These are phyloP conservation scores for Serpula lacrymans DNA, from an alignment of 768 basidiomycete genomes.

Conservation along the genomic window DNA sequence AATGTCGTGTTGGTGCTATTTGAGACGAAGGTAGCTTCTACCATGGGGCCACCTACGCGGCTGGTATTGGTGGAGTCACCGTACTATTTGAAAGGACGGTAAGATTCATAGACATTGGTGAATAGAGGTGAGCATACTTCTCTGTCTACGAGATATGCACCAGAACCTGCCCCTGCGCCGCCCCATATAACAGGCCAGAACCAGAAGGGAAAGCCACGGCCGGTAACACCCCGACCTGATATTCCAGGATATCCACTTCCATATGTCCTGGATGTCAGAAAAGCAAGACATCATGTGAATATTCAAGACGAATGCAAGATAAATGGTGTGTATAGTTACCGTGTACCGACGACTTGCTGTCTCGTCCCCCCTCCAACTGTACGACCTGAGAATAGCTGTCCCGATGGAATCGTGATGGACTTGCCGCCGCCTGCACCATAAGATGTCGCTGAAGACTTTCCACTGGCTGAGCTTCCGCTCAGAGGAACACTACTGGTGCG, in stretches of 20 bases:
- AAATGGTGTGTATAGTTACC: constrained; percentile 28
- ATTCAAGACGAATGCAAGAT: neutral
- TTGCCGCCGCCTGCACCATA: constrained; percentile 33
- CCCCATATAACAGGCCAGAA: constrained; percentile 65
- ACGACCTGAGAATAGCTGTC: constrained; percentile 46
- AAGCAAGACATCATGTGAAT: neutral
- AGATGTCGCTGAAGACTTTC: constrained; percentile 23
- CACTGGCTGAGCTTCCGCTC: constrained; percentile 13
- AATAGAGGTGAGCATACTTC: constrained; percentile 35
- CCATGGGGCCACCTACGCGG: constrained; percentile 47
- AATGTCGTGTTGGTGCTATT: constrained; percentile 38
- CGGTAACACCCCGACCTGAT: constrained; percentile 40
- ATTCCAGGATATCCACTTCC: constrained; percentile 64
- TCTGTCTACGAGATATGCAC: constrained; percentile 32
- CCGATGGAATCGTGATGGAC: constrained; percentile 35
- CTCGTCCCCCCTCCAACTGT: constrained; percentile 51
- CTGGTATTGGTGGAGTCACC: constrained; percentile 41
- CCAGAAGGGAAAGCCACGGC: constrained; percentile 57
- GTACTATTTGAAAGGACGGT: constrained; percentile 34
- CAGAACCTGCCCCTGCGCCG: constrained; percentile 20
- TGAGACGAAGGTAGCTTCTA: constrained; percentile 38
- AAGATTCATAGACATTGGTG: constrained; percentile 7
- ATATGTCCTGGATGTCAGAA: constrained; percentile 41
- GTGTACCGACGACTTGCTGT: constrained; percentile 39
- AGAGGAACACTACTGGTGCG: constrained; percentile 18